Conservation (phyloP, 495 filamentous ascomycete species). For the Hyphodiscus hymeniophilus region DNA sequence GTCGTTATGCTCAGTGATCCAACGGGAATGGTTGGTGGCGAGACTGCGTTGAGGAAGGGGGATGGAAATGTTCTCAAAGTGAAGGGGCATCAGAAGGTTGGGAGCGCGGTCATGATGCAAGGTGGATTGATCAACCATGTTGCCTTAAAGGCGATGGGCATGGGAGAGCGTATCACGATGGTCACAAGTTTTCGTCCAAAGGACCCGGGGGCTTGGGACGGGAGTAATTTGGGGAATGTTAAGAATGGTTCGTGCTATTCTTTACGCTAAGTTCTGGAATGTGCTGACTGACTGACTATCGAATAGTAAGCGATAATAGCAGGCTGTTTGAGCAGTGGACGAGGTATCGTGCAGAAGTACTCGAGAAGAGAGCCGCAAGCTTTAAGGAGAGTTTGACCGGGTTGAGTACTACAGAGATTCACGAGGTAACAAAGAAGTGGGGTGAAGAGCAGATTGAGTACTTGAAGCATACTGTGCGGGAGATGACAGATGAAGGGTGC, state of each 20-base stretch:
- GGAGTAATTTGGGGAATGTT: not conserved
- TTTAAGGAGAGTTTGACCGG: not conserved
- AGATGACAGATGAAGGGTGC: not conserved
- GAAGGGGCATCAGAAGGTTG: not conserved
- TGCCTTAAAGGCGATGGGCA: not conserved
- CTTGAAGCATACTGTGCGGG: not conserved
- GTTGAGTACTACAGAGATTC: not conserved
- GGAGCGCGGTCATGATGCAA: slow-evolving; percentile 8
- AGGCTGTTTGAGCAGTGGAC: not conserved
- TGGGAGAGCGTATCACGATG: slow-evolving; percentile 6
- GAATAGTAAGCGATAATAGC: not conserved
- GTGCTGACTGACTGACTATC: not conserved
- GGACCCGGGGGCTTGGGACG: not conserved
- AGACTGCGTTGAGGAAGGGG: slow-evolving; percentile 1
- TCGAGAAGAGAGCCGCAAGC: not conserved
- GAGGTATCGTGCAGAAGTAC: not conserved
- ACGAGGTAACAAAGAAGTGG: not conserved
- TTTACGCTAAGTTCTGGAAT: too few species aligned
- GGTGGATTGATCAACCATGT: slow-evolving; percentile 1
- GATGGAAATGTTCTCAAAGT: slow-evolving; percentile 1
- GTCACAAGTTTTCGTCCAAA: slow-evolving; percentile 1
- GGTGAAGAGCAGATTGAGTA: not conserved
- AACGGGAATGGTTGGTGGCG: slow-evolving; percentile 1
- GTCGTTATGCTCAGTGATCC: slow-evolving; percentile 7
- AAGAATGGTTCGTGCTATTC: too few species aligned